phyloP scores from a whole-genome alignment of 2,329 filamentous ascomycete genomes.

The Gliomastix tumulicola region DNA sequence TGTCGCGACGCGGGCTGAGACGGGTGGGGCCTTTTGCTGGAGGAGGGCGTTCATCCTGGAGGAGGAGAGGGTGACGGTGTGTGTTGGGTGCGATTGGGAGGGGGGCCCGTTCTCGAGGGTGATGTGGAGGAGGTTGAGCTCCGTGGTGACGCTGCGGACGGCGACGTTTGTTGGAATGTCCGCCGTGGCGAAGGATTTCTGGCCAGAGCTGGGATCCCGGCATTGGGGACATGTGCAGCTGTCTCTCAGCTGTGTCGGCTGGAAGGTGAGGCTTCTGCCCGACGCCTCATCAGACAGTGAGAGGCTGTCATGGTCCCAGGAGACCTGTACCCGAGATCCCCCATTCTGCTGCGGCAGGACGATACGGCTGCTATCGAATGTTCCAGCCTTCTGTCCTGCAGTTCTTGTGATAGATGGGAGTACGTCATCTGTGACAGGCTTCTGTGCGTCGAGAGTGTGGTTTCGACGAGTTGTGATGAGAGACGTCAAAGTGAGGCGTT shows the following conservation, averaged over 20 bases:
- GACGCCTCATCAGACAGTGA: neutral
- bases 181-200: constrained; percentile 43
- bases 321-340: neutral
- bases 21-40: constrained; percentile 10
- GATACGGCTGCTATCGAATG: too few species aligned
- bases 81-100: too few species aligned
- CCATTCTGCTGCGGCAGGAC: too few species aligned
- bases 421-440: too few species aligned
- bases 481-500: too few species aligned
- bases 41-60: constrained; percentile 10
- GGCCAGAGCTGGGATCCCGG: constrained; percentile 50
- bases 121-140: neutral
- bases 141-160: constrained; percentile 11
- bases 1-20: too few species aligned
- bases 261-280: constrained; percentile 13
- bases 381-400: too few species aligned
- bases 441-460: too few species aligned
- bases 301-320: neutral
- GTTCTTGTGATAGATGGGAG: too few species aligned
- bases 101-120: constrained; percentile 21
- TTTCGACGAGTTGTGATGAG: too few species aligned
- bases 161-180: constrained; percentile 30
- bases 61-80: constrained; percentile 5
- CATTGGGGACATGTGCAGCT: constrained; percentile 45
- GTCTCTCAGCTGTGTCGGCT: constrained; percentile 36